These are phyloP conservation scores for Rossbeevera mucosa DNA, from an alignment of 768 basidiomycete genomes.

Conservation along the genomic window DNA sequence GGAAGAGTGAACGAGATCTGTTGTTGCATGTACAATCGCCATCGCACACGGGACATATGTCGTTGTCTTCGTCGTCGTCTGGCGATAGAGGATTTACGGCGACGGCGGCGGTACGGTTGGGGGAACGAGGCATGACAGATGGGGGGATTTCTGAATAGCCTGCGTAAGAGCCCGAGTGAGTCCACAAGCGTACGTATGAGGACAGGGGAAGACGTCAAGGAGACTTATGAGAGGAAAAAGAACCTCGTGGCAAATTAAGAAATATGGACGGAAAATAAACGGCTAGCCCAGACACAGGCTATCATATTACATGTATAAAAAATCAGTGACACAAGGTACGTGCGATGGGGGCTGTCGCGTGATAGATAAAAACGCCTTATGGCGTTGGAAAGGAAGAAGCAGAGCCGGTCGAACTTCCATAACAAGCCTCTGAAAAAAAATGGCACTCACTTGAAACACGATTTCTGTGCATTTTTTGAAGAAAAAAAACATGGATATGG, in stretches of 20 bases:
- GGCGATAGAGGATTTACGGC: constrained; percentile 32
- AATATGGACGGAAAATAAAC: constrained; percentile 16
- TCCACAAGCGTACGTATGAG: constrained; percentile 21
- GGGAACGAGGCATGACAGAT: constrained; percentile 64
- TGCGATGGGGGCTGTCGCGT: constrained; percentile 35
- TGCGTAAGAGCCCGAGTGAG: constrained; percentile 23
- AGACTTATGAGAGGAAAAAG: constrained; percentile 21
- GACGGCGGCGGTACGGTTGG: constrained; percentile 61
- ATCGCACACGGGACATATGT: constrained; percentile 89
- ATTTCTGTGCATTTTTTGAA: constrained; percentile 35
- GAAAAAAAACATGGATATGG: constrained; percentile 34
- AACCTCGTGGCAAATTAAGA: constrained; percentile 20
- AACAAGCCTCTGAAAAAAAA: constrained; percentile 19
- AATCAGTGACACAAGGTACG: constrained; percentile 29
- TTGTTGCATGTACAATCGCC: constrained; percentile 77
- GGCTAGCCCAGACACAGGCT: constrained; percentile 12
- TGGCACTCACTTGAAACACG: constrained; percentile 30
- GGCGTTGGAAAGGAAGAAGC: constrained; percentile 19
- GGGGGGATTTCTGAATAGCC: constrained; percentile 47
- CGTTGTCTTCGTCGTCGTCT: constrained; percentile 76
- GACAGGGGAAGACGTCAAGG: constrained; percentile 21
- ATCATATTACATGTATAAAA: constrained; percentile 37
- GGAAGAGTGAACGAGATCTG: constrained; percentile 34
- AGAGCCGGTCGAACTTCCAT: constrained; percentile 22
- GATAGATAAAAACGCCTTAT: constrained; percentile 31